Evolutionary conservation across 2,329 filamentous ascomycete genomes (phyloP), one percentile per base, ranked within the genome.

Genomic region (Trichoderma sp.): DNA sequence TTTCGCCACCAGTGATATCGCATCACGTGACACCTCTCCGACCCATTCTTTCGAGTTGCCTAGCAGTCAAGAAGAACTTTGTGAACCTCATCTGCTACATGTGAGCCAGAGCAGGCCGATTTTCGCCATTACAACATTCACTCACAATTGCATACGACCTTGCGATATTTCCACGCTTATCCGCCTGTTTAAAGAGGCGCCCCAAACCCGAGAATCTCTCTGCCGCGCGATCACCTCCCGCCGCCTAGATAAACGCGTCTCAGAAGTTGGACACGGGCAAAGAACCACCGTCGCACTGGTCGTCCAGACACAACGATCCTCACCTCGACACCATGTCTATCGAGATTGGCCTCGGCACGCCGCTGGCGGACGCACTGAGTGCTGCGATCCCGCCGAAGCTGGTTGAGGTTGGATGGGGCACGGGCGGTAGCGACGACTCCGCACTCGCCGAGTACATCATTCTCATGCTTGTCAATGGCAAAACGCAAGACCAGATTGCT

Each of bases 381-480:
- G 86, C 87, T 76, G 91, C 91, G 55, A 94, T 98, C 74, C 93
- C 96, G 82, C 92, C 93, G 36, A 98, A 98, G 85, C 87, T 99
- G 71, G 89, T 94, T 72, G 95, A 99, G 83, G 91, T 95, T 75
- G 95, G 95, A 77, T 98, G 96, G 95, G 94, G 91, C 73, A 91
- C 92, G 34, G 92, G 92, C 76, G 92, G 91, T 73, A 83, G 84
- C 70, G 92, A 93, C 76, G 94, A 95, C 81, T 91, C 91, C 28
- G 93, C 94, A 47, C 88, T 99, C 72, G 92, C 94, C 72, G 96
- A 99, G 84, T 99, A 98, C 84, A 96, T 99, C 76, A 92, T 98
- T 72, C 89, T 98, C 74, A 98, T 98, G 95, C 88, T 99, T 36
- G 93, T 93, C 74, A 98, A 98, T 83, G 94, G 95, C 77, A 98